Conservation (phyloP, 2,329 filamentous ascomycete genomes). For the Apiospora saccharicola region DNA sequence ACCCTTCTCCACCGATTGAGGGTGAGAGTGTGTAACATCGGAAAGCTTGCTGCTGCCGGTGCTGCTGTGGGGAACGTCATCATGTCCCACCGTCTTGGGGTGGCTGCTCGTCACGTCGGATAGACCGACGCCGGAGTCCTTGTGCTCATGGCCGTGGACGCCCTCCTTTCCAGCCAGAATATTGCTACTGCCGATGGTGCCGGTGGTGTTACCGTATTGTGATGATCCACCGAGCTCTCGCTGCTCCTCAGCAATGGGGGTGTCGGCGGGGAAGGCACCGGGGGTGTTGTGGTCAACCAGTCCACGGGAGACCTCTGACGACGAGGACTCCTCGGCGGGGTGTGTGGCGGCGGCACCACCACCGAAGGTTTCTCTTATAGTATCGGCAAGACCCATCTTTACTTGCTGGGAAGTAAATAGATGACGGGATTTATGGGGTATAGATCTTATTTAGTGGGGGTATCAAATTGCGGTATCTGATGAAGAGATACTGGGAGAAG, state of each 20-base stretch:
- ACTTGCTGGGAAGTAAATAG: background rate
- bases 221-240: background rate
- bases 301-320: background rate
- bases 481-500: background rate
- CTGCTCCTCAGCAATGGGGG: background rate
- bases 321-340: background rate
- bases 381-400: constrained; percentile 22
- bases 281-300: background rate
- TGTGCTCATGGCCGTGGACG: background rate
- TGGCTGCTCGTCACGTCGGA: background rate
- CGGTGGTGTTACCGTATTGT: background rate
- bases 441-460: background rate
- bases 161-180: background rate
- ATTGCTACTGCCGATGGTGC: background rate
- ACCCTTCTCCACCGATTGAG: background rate
- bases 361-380: background rate
- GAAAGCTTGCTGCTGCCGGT: background rate
- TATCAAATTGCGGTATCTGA: background rate
- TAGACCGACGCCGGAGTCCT: constrained; percentile 1
- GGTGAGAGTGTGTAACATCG: background rate
- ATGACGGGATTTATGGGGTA: background rate
- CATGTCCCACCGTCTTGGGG: background rate
- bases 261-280: constrained; percentile 18
- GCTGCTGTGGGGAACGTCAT: background rate
- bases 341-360: background rate